These are phyloP conservation scores for Candida yuanshanica DNA, from an alignment of 805 yeast genomes.

Conservation along the genomic window DNA sequence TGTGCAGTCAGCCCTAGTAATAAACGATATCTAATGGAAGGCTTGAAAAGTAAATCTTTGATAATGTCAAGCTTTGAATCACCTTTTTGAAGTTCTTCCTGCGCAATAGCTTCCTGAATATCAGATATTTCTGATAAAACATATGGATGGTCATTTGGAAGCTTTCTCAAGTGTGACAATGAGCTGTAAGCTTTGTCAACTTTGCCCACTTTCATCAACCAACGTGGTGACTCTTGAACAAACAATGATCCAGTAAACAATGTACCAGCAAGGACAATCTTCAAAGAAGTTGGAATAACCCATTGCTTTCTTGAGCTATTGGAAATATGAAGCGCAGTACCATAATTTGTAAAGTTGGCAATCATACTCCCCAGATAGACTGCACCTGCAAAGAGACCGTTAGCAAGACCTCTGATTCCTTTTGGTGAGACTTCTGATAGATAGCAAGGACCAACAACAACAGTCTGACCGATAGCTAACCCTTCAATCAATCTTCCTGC, in stretches of 20 bases:
- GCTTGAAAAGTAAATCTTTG: conserved; percentile 32
- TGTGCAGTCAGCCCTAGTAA: conserved; percentile 38
- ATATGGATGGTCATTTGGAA: conserved; percentile 43
- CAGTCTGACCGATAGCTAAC: conserved; percentile 50
- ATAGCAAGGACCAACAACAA: conserved; percentile 51
- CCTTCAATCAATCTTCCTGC: conserved; percentile 55
- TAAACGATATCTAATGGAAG: conserved; percentile 42
- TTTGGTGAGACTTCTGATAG: conserved; percentile 49
- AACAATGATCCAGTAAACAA: conserved; percentile 38
- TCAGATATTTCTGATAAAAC: conserved; percentile 45
- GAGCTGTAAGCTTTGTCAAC: conserved; percentile 36
- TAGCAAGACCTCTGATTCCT: conserved; percentile 45
- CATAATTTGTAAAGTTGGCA: conserved; percentile 46
- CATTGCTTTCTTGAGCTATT: conserved; percentile 36
- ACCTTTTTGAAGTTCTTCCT: conserved; percentile 21
- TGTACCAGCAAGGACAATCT: conserved; percentile 42
- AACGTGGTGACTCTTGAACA: conserved; percentile 47
- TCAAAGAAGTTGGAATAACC: conserved; percentile 46
- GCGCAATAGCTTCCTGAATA: conserved; percentile 38
- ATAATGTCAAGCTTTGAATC: conserved; percentile 20
- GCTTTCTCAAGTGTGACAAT: conserved; percentile 38
- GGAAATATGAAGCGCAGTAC: conserved; percentile 41
- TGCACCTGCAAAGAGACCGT: conserved; percentile 50
- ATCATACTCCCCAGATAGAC: conserved; percentile 50
- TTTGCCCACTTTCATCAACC: conserved; percentile 34